Evolutionary conservation across 129 eudicot genomes (phyloP), one percentile per base, ranked within the genome.

Genomic region (Silybum marianum): DNA sequence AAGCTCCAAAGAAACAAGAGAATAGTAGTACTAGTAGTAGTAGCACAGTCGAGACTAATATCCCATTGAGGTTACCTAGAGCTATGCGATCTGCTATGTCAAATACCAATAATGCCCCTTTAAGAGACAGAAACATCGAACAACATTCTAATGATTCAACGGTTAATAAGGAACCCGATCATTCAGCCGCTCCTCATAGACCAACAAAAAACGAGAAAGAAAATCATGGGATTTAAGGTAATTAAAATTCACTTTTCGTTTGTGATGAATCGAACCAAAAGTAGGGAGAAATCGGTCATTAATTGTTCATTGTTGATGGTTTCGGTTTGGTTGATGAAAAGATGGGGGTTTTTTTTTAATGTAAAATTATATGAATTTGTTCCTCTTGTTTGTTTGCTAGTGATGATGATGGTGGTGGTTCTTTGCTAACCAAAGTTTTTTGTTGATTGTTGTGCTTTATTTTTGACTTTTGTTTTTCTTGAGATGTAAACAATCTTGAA

Each of bases 21-120:
- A 72, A 48, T 67, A 80, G 62, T 75, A 83, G 81, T 44, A n/a
- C n/a, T n/a, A 80, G 89, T 78, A 72, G 51, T 67, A 80, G 62
- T 75, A 83, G 81, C 58, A 80, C 28, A 3, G 62, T 30, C 8
- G 93, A 87, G 65, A 30, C 78, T 30, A 91, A 86, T 44, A 88
- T 87, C 80, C 91, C 97, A 7, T 74, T 91, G n/a, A 90, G 79
- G 84, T 81, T 96, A 58, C 98, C 99, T 1, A 87, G 98, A 83
- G 95, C 99, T 0, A 91, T 93, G 91, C 78, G 97, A 58, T 84
- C 97, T 9, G 83, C 91, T 14, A 68, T 82, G 69, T 77, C 90
- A 67, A 84, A 82, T 69, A 76, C 75, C 63, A 54, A 54, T 84
- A 88, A 87, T 24, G 60, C 78, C 18, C 91, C 87, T 3, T 74